Percentiles rank a stretch among this genome's conserved stretches.
These are phyloP conservation scores for Mycena olivaceomarginata DNA, from an alignment of 768 basidiomycete genomes.

Conservation along the genomic window DNA sequence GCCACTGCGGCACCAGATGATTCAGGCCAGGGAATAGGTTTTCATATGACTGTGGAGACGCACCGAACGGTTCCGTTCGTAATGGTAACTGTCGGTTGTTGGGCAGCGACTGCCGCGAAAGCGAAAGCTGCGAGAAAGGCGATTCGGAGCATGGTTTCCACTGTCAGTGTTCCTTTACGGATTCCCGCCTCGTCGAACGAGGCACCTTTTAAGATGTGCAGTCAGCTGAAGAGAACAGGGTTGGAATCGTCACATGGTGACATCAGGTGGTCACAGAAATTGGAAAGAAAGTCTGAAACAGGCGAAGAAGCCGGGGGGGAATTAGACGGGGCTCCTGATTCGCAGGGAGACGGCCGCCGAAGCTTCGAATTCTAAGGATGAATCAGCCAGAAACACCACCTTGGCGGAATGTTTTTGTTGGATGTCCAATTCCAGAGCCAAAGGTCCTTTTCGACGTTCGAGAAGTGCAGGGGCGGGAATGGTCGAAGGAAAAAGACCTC, in stretches of 20 bases:
- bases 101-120: slow-evolving; percentile 19
- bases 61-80: slow-evolving; percentile 40
- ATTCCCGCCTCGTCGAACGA: not conserved
- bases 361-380: not conserved
- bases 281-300: slow-evolving; percentile 8
- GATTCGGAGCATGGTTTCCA: slow-evolving; percentile 4
- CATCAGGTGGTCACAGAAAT: not conserved
- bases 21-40: too few species aligned
- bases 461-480: not conserved
- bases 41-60: not conserved
- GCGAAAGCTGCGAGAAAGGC: slow-evolving; percentile 20
- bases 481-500: not conserved
- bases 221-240: not conserved
- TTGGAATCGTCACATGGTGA: slow-evolving; percentile 5
- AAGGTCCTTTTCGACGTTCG: not conserved
- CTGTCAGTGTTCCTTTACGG: not conserved
- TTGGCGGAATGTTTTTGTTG: not conserved
- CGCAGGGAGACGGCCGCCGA: not conserved
- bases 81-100: slow-evolving; percentile 40
- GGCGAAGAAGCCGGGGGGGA: not conserved
- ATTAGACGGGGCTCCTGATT: not conserved
- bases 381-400: slow-evolving; percentile 4
- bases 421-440: not conserved
- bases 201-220: not conserved
- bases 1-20: slow-evolving; percentile 8